These are phyloP conservation scores for Fusarium sp. DNA, from an alignment of 2,329 filamentous ascomycete genomes.

Conservation along the genomic window DNA sequence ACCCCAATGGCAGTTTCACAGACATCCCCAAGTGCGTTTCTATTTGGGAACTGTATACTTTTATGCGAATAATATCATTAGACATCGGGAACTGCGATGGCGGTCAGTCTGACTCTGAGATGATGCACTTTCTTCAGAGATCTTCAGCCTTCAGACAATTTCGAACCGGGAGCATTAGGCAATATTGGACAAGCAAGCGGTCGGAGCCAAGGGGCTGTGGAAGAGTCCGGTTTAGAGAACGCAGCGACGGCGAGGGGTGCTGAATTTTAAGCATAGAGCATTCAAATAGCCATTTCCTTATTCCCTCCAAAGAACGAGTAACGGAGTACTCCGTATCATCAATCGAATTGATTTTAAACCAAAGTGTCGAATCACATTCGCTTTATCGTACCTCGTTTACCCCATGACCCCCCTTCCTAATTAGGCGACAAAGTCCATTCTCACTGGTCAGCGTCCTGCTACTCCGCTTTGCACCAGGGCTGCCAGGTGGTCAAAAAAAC, in stretches of 20 bases:
- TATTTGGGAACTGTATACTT: background rate
- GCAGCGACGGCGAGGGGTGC: background rate
- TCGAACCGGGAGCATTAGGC: background rate
- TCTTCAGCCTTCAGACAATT: background rate
- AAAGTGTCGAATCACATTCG: background rate
- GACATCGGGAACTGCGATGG: background rate
- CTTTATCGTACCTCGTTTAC: background rate
- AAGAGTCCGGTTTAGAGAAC: background rate
- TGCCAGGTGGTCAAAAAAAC: background rate
- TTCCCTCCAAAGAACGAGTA: background rate
- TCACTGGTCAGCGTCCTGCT: constrained; percentile 45
- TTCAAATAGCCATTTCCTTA: background rate
- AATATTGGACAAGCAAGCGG: background rate
- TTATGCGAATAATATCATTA: background rate
- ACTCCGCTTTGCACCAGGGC: constrained; percentile 32
- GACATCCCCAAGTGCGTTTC: background rate
- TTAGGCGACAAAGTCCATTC: constrained; percentile 41
- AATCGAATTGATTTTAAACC: background rate
- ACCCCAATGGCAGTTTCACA: background rate
- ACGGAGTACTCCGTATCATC: background rate
- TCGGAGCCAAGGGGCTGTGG: background rate
- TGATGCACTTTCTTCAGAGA: background rate
- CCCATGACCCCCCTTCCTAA: constrained; percentile 40
- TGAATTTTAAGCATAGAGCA: background rate
- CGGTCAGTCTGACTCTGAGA: too few relatives aligned